phyloP scores from a whole-genome alignment of 2,329 filamentous ascomycete species.

The Albophoma yamanashiensis region DNA sequence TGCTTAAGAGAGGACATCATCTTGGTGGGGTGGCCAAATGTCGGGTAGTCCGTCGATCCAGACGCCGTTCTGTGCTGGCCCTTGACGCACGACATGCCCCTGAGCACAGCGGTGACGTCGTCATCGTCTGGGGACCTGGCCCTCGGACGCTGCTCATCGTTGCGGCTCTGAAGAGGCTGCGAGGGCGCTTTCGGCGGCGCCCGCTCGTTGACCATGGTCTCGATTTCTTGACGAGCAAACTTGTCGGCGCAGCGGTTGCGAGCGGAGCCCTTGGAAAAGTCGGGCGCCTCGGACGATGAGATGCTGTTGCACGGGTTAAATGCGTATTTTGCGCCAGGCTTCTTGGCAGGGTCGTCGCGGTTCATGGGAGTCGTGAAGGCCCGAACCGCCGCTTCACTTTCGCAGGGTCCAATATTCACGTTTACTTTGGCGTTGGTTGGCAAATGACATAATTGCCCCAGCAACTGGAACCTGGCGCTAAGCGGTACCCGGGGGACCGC shows the following conservation, averaged over 20 bases:
- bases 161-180: conserved; percentile 25
- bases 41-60: conserved; percentile 12
- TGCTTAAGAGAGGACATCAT: conserved; percentile 41
- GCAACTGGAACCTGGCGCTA: conserved; percentile 10
- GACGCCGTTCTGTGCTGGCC: conserved; percentile 9
- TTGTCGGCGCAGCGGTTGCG: neutral
- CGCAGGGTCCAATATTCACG: conserved; percentile 7
- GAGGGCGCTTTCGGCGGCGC: conserved; percentile 32
- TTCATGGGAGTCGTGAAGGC: conserved; percentile 8
- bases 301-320: conserved; percentile 21
- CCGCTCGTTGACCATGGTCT: conserved; percentile 36
- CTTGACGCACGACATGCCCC: conserved; percentile 16
- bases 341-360: conserved; percentile 6
- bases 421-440: conserved; percentile 4
- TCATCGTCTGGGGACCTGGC: conserved; percentile 20
- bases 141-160: conserved; percentile 14
- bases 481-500: neutral
- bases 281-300: conserved; percentile 10
- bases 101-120: conserved; percentile 21
- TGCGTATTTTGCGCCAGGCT: conserved; percentile 19
- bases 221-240: conserved; percentile 7
- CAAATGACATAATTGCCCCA: conserved; percentile 18
- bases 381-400: conserved; percentile 3
- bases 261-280: conserved; percentile 6
- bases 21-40: conserved; percentile 28